Conservation (phyloP, 1,139 yeast genomes). For the Hyphopichia khmerensis region DNA sequence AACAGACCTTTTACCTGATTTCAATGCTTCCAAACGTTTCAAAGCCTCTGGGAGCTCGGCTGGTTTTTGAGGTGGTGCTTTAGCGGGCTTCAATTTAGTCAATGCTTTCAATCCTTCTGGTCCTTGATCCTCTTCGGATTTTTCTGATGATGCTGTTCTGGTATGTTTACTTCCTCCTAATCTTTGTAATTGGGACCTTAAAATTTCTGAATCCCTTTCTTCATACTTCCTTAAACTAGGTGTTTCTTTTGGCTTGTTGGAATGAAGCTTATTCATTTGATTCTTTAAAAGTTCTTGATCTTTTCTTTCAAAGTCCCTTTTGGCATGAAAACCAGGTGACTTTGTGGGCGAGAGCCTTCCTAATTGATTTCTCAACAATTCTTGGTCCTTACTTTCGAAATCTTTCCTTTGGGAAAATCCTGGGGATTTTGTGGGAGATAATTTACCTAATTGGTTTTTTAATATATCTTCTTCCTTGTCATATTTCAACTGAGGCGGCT, state of each 20-base stretch:
- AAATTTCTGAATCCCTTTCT: conserved; percentile 20
- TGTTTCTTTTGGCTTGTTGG: neutral
- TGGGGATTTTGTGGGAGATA: conserved; percentile 3
- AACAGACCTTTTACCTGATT: neutral
- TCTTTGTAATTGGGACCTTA: conserved; percentile 23
- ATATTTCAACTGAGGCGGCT: neutral
- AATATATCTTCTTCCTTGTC: conserved; percentile 2
- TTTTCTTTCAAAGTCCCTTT: conserved; percentile 1
- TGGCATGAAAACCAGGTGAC: neutral
- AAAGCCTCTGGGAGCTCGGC: conserved; percentile 5
- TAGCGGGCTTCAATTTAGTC: conserved; percentile 13
- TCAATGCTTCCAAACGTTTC: conserved; percentile 2
- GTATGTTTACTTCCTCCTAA: conserved; percentile 9
- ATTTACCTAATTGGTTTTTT: conserved; percentile 3
- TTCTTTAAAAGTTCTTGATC: conserved; percentile 2
- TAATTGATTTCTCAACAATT: conserved; percentile 1
- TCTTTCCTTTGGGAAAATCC: neutral
- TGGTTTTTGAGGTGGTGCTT: conserved; percentile 6
- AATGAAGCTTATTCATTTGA: conserved; percentile 1
- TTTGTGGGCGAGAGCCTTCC: conserved; percentile 5
- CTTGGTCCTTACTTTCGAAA: conserved; percentile 1
- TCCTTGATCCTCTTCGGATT: conserved; percentile 7
- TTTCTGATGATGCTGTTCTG: conserved; percentile 7
- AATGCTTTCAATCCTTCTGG: conserved; percentile 18
- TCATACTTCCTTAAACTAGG: conserved; percentile 20